These are phyloP conservation scores for Mimosa bimucronata DNA, from an alignment of 306 rosid genomes.

Conservation along the genomic window DNA sequence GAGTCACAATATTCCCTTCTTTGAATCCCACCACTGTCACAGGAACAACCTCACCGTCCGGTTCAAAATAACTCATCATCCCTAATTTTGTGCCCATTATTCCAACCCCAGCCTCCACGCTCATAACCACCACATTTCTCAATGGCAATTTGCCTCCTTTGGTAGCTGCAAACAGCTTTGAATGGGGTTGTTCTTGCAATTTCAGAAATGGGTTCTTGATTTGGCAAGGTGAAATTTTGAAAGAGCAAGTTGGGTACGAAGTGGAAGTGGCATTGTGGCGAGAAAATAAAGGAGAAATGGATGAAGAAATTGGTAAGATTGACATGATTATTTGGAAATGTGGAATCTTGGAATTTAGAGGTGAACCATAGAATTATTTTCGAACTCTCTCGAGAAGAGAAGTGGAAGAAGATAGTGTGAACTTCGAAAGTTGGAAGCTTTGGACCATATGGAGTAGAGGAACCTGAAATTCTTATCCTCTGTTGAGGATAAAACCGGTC, in stretches of 20 bases:
- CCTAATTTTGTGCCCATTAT: constrained; percentile 94
- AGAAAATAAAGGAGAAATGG: neutral
- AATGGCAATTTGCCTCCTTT: neutral
- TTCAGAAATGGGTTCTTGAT: constrained; percentile 29
- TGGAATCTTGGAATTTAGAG: neutral
- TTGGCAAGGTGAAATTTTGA: neutral
- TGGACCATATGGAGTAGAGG: neutral
- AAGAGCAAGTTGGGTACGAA: neutral
- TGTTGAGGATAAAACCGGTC: neutral
- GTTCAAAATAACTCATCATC: constrained; percentile 87
- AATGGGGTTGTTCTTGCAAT: neutral
- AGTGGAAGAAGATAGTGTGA: neutral
- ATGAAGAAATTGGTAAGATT: constrained; percentile 2
- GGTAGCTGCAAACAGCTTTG: neutral
- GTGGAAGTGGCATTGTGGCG: constrained; percentile 6
- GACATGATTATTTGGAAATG: constrained; percentile 9
- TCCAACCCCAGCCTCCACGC: constrained; percentile 92
- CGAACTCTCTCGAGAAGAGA: neutral
- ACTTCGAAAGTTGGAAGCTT: neutral
- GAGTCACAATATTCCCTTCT: constrained; percentile 93
- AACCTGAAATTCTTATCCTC: constrained; percentile 7
- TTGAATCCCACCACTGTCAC: constrained; percentile 93
- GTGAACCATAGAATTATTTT: neutral
- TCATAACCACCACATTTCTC: constrained; percentile 48
- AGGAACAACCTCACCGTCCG: constrained; percentile 74